These are phyloP conservation scores for Paracorniculantispora psalliotae DNA, from an alignment of 2,329 filamentous ascomycete genomes.

Conservation along the genomic window DNA sequence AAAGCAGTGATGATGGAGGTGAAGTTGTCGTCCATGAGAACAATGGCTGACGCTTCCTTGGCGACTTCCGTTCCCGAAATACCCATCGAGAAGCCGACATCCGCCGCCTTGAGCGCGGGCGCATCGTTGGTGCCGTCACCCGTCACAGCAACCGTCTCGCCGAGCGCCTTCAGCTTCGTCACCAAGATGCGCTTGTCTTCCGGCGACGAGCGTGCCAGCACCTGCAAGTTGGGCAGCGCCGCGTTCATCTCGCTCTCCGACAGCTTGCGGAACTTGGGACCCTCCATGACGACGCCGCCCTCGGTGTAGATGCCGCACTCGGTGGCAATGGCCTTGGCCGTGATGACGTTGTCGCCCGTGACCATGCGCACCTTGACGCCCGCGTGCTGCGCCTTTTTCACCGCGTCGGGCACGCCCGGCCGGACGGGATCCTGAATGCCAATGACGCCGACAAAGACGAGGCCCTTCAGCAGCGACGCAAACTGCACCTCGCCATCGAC, in stretches of 20 bases:
- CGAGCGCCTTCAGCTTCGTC: conserved; percentile 54
- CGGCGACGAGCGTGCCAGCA: conserved; percentile 60
- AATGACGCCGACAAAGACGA: conserved; percentile 67
- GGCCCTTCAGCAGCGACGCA: conserved; percentile 53
- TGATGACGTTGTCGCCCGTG: conserved; percentile 62
- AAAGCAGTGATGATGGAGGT: conserved; percentile 55
- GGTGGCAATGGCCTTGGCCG: conserved; percentile 66
- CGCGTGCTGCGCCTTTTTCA: conserved; percentile 57
- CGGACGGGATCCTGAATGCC: conserved; percentile 68
- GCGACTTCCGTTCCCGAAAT: conserved; percentile 58
- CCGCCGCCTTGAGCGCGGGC: conserved; percentile 54
- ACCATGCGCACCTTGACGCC: conserved; percentile 69
- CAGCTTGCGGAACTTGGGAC: conserved; percentile 60
- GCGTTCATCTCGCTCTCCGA: conserved; percentile 54
- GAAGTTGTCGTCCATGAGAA: conserved; percentile 59
- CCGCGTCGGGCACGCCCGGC: conserved; percentile 59
- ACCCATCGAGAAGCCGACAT: conserved; percentile 60
- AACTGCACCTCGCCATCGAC: conserved; percentile 55
- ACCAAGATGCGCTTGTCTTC: conserved; percentile 63
- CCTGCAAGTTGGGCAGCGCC: conserved; percentile 54
- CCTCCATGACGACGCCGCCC: conserved; percentile 63
- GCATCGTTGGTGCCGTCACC: conserved; percentile 61
- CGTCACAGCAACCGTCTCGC: conserved; percentile 54
- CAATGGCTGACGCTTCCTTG: conserved; percentile 58
- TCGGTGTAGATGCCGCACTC: conserved; percentile 64